These are phyloP conservation scores for Skeletonema tropicum DNA, from an alignment of 108 stramenopile species.

Conservation along the genomic window DNA sequence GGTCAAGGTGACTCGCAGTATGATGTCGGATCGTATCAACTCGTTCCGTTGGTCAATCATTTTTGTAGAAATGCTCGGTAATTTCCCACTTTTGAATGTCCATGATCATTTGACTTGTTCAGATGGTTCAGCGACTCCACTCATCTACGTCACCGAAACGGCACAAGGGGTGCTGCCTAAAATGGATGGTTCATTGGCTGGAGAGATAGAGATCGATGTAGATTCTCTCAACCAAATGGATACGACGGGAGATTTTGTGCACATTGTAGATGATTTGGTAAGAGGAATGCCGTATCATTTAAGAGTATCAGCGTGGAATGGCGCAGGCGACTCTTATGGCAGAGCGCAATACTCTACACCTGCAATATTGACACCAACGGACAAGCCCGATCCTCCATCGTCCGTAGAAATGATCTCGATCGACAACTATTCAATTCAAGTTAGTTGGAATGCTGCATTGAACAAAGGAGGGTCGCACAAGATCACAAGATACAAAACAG, in stretches of 20 bases:
- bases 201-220: slow-evolving; percentile 37
- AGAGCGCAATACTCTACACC: slow-evolving; percentile 42
- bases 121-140: slow-evolving; percentile 30
- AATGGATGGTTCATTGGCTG: slow-evolving; percentile 43
- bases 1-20: slow-evolving; percentile 24
- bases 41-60: slow-evolving; percentile 49
- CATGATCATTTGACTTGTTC: slow-evolving; percentile 47
- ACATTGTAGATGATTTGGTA: slow-evolving; percentile 28
- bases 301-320: slow-evolving; percentile 65
- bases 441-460: slow-evolving; percentile 49
- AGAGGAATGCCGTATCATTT: slow-evolving; percentile 55
- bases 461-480: slow-evolving; percentile 24
- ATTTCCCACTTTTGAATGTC: slow-evolving; percentile 41
- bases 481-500: slow-evolving; percentile 51
- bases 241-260: not conserved
- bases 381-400: slow-evolving; percentile 34
- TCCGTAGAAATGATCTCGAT: slow-evolving; percentile 41
- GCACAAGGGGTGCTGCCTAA: slow-evolving; percentile 46
- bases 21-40: slow-evolving; percentile 10
- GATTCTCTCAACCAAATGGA: not conserved
- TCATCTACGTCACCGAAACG: slow-evolving; percentile 28
- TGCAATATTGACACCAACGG: slow-evolving; percentile 29
- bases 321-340: slow-evolving; percentile 50
- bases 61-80: slow-evolving; percentile 57
- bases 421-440: slow-evolving; percentile 29